Conservation (phyloP, 306 rosid genomes). For the Prunus kanzakura region DNA sequence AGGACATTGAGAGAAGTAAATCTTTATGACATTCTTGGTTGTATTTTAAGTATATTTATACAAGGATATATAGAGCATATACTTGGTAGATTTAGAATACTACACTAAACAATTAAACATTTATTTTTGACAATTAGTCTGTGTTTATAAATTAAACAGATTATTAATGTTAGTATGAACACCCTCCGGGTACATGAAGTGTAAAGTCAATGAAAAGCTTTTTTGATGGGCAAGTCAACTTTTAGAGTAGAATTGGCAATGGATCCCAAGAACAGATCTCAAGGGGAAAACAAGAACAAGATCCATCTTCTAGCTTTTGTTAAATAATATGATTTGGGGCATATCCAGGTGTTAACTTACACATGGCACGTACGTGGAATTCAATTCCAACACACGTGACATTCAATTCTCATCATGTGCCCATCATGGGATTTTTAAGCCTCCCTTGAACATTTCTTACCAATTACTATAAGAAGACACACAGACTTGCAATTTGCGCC, state of each 20-base stretch:
- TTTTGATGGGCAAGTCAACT: conserved; percentile 30
- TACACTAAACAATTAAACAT: too few relatives aligned
- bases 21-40: neutral
- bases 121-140: too few relatives aligned
- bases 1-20: neutral
- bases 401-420: conserved; percentile 20
- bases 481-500: neutral
- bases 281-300: conserved; percentile 12
- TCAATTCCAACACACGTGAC: conserved; percentile 19
- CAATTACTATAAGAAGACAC: too few relatives aligned
- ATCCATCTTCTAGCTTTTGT: neutral
- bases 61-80: neutral
- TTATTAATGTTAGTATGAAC: neutral
- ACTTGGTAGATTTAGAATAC: neutral
- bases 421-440: too few relatives aligned
- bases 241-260: neutral
- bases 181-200: neutral
- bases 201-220: conserved; percentile 22
- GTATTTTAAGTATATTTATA: neutral
- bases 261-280: conserved; percentile 39
- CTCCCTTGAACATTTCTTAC: too few relatives aligned
- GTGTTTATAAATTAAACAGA: too few relatives aligned
- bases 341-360: neutral
- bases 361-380: neutral
- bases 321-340: neutral